Percentiles rank a stretch among this genome's conserved stretches.
phyloP scores from a whole-genome alignment of 23 red algal genomes.

The Gracilariopsis chorda region DNA sequence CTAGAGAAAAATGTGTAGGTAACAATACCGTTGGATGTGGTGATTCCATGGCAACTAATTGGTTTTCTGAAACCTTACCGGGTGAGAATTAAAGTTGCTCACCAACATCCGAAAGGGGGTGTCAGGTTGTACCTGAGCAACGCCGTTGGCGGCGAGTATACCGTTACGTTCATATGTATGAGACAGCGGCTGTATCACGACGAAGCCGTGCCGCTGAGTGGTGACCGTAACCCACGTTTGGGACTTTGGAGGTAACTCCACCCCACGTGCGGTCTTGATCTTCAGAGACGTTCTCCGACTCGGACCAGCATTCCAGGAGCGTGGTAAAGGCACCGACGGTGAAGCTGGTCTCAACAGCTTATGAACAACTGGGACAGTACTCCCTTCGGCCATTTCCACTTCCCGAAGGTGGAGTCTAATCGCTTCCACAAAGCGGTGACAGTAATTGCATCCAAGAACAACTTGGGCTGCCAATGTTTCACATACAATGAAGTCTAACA shows the following conservation, averaged over 20 bases:
- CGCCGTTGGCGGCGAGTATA: neutral
- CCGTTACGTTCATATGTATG: neutral
- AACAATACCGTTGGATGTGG: too few relatives aligned
- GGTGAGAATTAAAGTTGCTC: neutral
- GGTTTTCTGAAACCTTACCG: neutral
- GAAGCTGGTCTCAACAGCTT: neutral
- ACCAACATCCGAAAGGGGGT: neutral
- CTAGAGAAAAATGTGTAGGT: too few relatives aligned
- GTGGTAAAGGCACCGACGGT: neutral
- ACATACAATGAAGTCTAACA: neutral
- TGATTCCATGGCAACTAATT: neutral
- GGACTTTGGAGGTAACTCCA: neutral
- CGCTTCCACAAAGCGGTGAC: neutral
- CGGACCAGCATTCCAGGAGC: neutral
- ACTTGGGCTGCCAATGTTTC: neutral
- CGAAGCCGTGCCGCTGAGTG: neutral
- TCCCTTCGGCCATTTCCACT: neutral
- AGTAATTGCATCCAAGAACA: neutral
- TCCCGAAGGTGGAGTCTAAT: neutral
- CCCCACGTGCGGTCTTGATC: neutral
- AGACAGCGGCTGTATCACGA: neutral
- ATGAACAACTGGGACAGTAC: neutral
- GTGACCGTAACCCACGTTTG: constrained; percentile 11
- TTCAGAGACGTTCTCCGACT: neutral
- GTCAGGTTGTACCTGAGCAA: neutral